These are phyloP conservation scores for Wickerhamomyces silvicola DNA, from an alignment of 805 yeast genomes.

Conservation along the genomic window DNA sequence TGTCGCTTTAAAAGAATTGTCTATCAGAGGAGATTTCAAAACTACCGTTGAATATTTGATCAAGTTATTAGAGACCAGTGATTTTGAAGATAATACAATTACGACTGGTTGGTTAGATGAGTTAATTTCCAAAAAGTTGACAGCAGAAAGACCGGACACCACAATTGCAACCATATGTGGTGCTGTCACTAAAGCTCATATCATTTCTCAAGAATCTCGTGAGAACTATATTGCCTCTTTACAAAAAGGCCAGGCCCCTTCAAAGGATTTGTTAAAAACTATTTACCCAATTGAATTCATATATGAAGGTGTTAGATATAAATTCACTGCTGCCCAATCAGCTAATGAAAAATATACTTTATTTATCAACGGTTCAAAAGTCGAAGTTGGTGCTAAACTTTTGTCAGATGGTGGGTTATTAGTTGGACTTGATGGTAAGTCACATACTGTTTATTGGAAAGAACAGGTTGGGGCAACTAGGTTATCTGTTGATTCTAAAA, in stretches of 20 bases:
- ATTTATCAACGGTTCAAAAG: constrained; percentile 89
- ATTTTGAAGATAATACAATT: constrained; percentile 90
- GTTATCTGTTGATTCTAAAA: constrained; percentile 89
- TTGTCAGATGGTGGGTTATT: constrained; percentile 93
- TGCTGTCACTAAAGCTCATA: constrained; percentile 93
- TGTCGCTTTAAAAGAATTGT: constrained; percentile 92
- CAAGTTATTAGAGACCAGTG: constrained; percentile 92
- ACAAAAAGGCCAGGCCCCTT: constrained; percentile 93
- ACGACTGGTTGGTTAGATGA: constrained; percentile 99
- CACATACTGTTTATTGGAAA: constrained; percentile 95
- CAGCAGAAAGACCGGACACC: constrained; percentile 96
- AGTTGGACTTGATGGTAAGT: constrained; percentile 81
- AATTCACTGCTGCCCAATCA: constrained; percentile 93
- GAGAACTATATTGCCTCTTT: constrained; percentile 67
- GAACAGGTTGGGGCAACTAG: constrained; percentile 96
- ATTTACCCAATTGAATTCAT: constrained; percentile 91
- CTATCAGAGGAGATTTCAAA: constrained; percentile 97
- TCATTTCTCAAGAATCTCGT: constrained; percentile 65
- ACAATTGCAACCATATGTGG: constrained; percentile 91
- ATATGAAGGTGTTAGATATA: constrained; percentile 88
- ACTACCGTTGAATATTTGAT: constrained; percentile 97
- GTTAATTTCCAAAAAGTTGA: constrained; percentile 83
- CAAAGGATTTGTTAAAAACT: constrained; percentile 73
- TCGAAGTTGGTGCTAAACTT: constrained; percentile 80
- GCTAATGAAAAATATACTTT: constrained; percentile 79